phyloP scores from a whole-genome alignment of 106 monocot genomes.

The Chionographis japonica region DNA sequence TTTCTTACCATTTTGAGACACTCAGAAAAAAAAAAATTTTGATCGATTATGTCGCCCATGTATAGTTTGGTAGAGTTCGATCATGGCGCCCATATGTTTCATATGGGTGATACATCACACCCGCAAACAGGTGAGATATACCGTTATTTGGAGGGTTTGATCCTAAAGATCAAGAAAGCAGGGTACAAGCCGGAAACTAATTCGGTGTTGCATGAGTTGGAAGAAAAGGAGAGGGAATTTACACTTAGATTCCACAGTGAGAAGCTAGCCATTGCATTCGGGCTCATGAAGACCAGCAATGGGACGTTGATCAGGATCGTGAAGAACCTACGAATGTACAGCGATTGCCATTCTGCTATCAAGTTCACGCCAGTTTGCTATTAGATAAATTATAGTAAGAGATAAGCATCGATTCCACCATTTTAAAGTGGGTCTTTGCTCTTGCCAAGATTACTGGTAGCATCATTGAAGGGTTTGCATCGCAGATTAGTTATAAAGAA shows the following conservation, averaged over 20 bases:
- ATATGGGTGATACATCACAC: conserved; percentile 54
- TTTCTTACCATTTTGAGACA: no score
- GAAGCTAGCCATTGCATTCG: conserved; percentile 58
- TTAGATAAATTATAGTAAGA: conserved; percentile 47
- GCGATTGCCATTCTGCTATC: conserved; percentile 52
- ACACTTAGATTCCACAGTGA: conserved; percentile 61
- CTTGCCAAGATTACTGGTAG: conserved; percentile 53
- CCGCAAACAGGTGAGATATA: conserved; percentile 33
- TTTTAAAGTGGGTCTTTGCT: conserved; percentile 46
- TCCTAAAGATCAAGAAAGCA: conserved; percentile 21
- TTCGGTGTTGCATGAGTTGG: conserved; percentile 52
- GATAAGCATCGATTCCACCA: conserved; percentile 59
- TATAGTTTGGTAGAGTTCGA: conserved; percentile 53
- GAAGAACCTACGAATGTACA: conserved; percentile 57
- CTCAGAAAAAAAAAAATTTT: no score
- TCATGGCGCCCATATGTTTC: conserved; percentile 28
- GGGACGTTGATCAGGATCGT: conserved; percentile 33
- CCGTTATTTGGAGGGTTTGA: conserved; percentile 37
- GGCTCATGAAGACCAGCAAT: conserved; percentile 33
- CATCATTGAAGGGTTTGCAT: no score
- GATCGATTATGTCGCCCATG: no score
- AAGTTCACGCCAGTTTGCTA: conserved; percentile 27
- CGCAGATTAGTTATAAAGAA: no score
- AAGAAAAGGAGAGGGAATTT: conserved; percentile 61
- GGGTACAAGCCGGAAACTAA: conserved; percentile 46